phyloP scores from a whole-genome alignment of 164 flowering plant genomes.

The Amborella trichopoda region DNA sequence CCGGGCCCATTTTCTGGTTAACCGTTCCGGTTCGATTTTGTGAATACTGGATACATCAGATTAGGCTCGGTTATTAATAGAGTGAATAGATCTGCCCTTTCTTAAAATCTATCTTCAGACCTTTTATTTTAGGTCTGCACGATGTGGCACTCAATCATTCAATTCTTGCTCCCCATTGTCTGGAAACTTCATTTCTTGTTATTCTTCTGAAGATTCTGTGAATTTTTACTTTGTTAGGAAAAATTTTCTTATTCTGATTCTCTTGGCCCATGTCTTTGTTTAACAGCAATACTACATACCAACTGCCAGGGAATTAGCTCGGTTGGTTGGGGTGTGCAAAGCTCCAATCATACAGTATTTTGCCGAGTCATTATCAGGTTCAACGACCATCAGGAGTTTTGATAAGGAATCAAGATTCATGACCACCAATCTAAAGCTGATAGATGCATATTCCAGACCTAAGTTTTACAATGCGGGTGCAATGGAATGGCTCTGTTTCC shows the following conservation, averaged over 20 bases:
- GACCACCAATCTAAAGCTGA: slow-evolving; percentile 17
- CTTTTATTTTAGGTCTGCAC: no score
- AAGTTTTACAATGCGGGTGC: slow-evolving; percentile 22
- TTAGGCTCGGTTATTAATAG: no score
- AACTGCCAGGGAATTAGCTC: slow-evolving; percentile 21
- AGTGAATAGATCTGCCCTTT: no score
- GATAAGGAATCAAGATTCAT: slow-evolving; percentile 26
- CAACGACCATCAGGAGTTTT: slow-evolving; percentile 33
- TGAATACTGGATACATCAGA: no score
- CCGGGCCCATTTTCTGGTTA: no score
- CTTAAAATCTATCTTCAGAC: no score
- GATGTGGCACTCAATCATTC: no score
- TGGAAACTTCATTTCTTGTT: no score
- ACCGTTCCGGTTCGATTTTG: no score
- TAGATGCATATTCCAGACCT: slow-evolving; percentile 21
- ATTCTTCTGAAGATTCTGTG: no score
- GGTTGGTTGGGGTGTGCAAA: slow-evolving; percentile 26
- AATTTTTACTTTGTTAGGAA: neutral
- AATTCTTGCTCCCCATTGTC: no score
- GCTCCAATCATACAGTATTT: slow-evolving; percentile 40
- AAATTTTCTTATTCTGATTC: slow-evolving; percentile 17
- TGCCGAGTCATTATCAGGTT: slow-evolving; percentile 31
- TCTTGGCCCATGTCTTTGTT: neutral
- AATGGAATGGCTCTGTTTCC: slow-evolving; percentile 35
- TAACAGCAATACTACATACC: slow-evolving; percentile 29